phyloP scores from a whole-genome alignment of 2,329 filamentous ascomycete species.

The Xylariaceae sp. region DNA sequence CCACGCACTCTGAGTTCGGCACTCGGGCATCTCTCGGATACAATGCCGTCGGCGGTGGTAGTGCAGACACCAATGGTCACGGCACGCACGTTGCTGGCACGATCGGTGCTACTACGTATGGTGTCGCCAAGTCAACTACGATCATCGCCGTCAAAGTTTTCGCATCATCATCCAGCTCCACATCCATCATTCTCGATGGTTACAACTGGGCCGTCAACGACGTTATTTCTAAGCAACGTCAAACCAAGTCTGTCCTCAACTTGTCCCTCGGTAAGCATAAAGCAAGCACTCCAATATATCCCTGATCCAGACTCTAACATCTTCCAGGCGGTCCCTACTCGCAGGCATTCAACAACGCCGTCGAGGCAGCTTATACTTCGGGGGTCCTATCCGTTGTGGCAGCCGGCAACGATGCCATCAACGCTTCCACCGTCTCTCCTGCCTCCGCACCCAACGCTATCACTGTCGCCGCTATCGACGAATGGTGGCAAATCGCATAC shows the following conservation, averaged over 20 bases:
- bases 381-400: slow-evolving; percentile 52
- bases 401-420: slow-evolving; percentile 46
- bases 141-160: slow-evolving; percentile 45
- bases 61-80: slow-evolving; percentile 38
- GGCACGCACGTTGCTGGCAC: slow-evolving; percentile 45
- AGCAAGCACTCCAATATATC: neutral
- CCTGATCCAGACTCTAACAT: slow-evolving; percentile 1
- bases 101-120: slow-evolving; percentile 39
- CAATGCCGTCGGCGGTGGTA: slow-evolving; percentile 28
- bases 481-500: slow-evolving; percentile 34
- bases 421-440: slow-evolving; percentile 41
- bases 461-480: slow-evolving; percentile 47
- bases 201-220: slow-evolving; percentile 41
- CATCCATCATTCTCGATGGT: slow-evolving; percentile 27
- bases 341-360: slow-evolving; percentile 45
- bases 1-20: slow-evolving; percentile 40
- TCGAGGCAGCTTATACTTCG: slow-evolving; percentile 40
- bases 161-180: slow-evolving; percentile 24
- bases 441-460: slow-evolving; percentile 46
- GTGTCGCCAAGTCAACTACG: slow-evolving; percentile 39
- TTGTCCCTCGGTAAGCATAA: slow-evolving; percentile 44
- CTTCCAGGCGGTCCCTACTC: slow-evolving; percentile 37
- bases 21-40: slow-evolving; percentile 35
- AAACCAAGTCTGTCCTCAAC: slow-evolving; percentile 44
- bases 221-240: slow-evolving; percentile 38